These are phyloP conservation scores for Exophiala viscosa DNA, from an alignment of 2,329 filamentous ascomycete genomes.

Conservation along the genomic window DNA sequence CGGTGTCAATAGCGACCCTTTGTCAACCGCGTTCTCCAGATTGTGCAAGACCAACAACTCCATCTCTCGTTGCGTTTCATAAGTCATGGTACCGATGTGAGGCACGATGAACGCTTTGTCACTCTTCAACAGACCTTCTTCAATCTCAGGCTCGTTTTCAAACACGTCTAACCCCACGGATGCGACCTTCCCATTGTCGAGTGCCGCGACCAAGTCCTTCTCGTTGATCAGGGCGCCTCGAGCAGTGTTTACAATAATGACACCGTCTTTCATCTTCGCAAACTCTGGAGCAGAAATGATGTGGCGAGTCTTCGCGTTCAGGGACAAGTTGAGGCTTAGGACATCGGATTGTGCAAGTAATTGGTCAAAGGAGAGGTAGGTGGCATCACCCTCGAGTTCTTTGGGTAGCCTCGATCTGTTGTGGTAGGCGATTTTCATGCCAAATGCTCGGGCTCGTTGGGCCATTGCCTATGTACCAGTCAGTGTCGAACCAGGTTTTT, in stretches of 20 bases:
- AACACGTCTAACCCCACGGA: slow-evolving; percentile 47
- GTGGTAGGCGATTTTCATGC: slow-evolving; percentile 48
- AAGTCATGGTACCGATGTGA: slow-evolving; percentile 59
- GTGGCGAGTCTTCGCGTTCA: slow-evolving; percentile 44
- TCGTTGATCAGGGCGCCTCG: slow-evolving; percentile 46
- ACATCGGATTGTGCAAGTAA: slow-evolving; percentile 45
- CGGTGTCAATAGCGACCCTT: slow-evolving; percentile 56
- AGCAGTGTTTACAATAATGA: slow-evolving; percentile 45
- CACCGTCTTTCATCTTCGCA: slow-evolving; percentile 44
- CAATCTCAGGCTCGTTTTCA: slow-evolving; percentile 44
- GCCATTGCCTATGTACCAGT: slow-evolving; percentile 41
- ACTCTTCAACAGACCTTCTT: slow-evolving; percentile 47
- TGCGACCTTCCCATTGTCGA: slow-evolving; percentile 44
- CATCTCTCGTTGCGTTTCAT: slow-evolving; percentile 61
- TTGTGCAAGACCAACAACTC: slow-evolving; percentile 58
- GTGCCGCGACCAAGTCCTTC: slow-evolving; percentile 43
- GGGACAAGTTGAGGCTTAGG: slow-evolving; percentile 44
- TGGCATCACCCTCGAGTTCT: slow-evolving; percentile 41
- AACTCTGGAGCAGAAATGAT: slow-evolving; percentile 47
- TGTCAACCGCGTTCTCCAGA: slow-evolving; percentile 54
- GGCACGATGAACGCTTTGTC: slow-evolving; percentile 53
- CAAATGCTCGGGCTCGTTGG: slow-evolving; percentile 42
- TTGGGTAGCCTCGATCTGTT: slow-evolving; percentile 42
- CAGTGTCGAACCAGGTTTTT: neutral
- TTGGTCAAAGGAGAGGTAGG: slow-evolving; percentile 46